Percentiles rank a stretch among this genome's conserved stretches.
phyloP scores from a whole-genome alignment of 345 rosid genomes.

The Combretum micranthum region DNA sequence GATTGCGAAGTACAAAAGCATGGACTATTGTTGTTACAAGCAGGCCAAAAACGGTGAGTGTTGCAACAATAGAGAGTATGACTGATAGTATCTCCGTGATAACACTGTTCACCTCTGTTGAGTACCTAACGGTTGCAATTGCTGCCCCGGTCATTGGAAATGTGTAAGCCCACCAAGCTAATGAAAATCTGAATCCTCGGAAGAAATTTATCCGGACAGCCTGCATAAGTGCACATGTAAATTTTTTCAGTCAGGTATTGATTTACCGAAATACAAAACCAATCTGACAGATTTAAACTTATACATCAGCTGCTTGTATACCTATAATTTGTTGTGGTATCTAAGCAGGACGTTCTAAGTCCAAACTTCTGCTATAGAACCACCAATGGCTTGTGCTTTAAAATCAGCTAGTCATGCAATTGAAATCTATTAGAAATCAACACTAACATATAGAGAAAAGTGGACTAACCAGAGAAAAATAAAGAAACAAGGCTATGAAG shows the following conservation, averaged over 20 bases:
- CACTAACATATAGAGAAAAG: neutral
- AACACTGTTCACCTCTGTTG: slow-evolving; percentile 18
- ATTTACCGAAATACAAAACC: neutral
- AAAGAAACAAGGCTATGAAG: slow-evolving; percentile 87
- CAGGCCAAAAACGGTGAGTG: slow-evolving; percentile 11
- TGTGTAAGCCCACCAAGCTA: slow-evolving; percentile 97
- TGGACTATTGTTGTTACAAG: slow-evolving; percentile 20
- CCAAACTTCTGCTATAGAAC: too few relatives aligned
- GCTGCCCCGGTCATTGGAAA: slow-evolving; percentile 49
- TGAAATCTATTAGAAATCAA: neutral
- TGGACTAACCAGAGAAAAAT: slow-evolving; percentile 58
- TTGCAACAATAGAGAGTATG: slow-evolving; percentile 5
- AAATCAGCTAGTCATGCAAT: too few relatives aligned
- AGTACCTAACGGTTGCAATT: slow-evolving; percentile 13
- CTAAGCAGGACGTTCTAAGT: too few relatives aligned
- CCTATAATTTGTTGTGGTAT: too few relatives aligned
- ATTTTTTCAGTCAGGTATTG: neutral
- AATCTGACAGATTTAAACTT: neutral
- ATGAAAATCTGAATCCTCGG: slow-evolving; percentile 79
- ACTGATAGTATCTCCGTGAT: slow-evolving; percentile 11
- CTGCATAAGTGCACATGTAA: slow-evolving; percentile 23
- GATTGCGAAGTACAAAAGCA: slow-evolving; percentile 28
- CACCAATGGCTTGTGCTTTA: too few relatives aligned
- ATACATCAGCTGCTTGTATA: neutral
- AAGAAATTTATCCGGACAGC: slow-evolving; percentile 71